Conservation (phyloP, 2,329 filamentous ascomycete species). For the Colletotrichum acutatum region DNA sequence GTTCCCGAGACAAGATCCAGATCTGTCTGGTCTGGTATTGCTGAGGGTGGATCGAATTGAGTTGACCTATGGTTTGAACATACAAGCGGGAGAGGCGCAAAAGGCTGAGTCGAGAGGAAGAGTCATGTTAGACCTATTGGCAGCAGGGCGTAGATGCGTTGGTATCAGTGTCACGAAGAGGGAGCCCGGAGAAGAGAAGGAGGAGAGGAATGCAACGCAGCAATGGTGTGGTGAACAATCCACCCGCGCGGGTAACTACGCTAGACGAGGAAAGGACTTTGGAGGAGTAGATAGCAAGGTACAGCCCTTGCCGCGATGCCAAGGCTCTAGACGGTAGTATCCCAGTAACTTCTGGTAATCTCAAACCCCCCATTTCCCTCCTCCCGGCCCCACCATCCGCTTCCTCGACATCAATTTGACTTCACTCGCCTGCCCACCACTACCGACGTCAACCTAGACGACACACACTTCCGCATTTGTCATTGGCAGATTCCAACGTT, state of each 20-base stretch:
- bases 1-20: slow-evolving; percentile 28
- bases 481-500: slow-evolving; percentile 27
- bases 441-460: slow-evolving; percentile 1
- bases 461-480: background rate
- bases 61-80: slow-evolving; percentile 1
- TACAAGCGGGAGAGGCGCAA: slow-evolving; percentile 14
- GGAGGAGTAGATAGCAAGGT: background rate
- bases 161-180: background rate
- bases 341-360: background rate
- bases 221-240: slow-evolving; percentile 10
- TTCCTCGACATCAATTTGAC: slow-evolving; percentile 9
- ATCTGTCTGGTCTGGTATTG: background rate
- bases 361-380: background rate
- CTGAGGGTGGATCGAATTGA: background rate
- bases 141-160: background rate
- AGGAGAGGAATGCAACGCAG: slow-evolving; percentile 15
- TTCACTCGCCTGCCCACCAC: background rate
- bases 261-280: background rate
- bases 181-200: background rate
- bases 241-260: slow-evolving; percentile 22
- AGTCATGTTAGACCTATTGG: background rate
- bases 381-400: slow-evolving; percentile 1
- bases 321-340: background rate
- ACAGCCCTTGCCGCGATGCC: background rate
- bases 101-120: background rate